Evolutionary conservation across 2,329 filamentous ascomycete genomes (phyloP).

Genomic region (Fusarium virguliforme): DNA sequence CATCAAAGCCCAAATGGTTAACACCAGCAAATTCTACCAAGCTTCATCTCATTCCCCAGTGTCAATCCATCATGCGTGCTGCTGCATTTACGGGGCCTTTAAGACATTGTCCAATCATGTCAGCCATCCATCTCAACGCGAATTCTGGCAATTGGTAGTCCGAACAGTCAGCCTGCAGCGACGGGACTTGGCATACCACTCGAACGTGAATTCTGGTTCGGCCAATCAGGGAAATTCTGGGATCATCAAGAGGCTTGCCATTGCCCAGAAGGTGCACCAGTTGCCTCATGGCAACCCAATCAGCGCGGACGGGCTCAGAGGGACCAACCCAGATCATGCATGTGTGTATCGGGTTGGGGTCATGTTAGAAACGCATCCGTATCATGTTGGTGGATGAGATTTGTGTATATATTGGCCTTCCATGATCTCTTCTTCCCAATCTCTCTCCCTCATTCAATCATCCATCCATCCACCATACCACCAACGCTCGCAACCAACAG

Average conservation of each 20-base stretch:
- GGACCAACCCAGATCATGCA: neutral
- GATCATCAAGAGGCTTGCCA: neutral
- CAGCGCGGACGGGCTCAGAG: neutral
- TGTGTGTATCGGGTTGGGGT: no score
- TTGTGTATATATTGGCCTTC: neutral
- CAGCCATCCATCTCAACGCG: neutral
- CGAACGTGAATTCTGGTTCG: conserved; percentile 2
- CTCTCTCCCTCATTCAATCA: neutral
- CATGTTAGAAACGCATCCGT: neutral
- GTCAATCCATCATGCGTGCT: neutral
- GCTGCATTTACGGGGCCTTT: neutral
- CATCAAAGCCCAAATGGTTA: neutral
- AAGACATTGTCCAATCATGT: neutral
- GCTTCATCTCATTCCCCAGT: neutral
- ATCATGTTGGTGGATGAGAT: neutral
- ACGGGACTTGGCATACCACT: neutral
- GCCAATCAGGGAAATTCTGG: neutral
- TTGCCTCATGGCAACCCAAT: neutral
- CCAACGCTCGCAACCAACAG: neutral
- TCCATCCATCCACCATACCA: neutral
- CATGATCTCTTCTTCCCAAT: neutral
- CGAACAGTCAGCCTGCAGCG: neutral
- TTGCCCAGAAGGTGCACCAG: neutral
- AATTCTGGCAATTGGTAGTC: conserved; percentile 2
- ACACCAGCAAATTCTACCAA: neutral